Base-by-base conservation (phyloP, 306 rosid genomes). In the Casuarina equisetifolia region DNA sequence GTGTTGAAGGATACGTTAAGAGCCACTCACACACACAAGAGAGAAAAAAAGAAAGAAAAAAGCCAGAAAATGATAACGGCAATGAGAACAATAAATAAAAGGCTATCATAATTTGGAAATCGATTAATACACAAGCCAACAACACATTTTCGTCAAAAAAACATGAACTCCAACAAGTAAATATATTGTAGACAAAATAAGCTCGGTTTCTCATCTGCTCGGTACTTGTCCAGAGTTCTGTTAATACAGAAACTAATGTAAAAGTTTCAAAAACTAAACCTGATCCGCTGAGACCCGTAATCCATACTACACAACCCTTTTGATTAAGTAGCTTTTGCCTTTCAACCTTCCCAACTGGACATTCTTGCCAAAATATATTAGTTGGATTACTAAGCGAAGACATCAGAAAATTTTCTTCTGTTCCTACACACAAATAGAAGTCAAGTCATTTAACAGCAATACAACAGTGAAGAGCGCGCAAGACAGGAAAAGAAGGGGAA, bases 281-380 rank as follows among this genome's bases (percentile, higher is more conserved):
- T 88, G 97, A 93, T 82, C 96, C 97, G 13, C 96, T 91, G 86
- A 93, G 96, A 74, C 97, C 96, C 0, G 96, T 93, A 77, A 93
- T 91, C 97, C 97, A 93, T 52, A 93, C 89, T 59, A 91, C 92
- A 58, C 97, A 93, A 38, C 97, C 97, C 83, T 88, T 90, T 85
- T 93, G 97, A 77, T 90, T 86, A 67, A 93, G 94, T 79, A 93
- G 89, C 87, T 89, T 88, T 88, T 90, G 90, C 87, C 97, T 81
- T 44, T 93, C 96, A 74, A 64, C 83, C 87, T 84, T 89, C 71
- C 90, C 94, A 50, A 92, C 64, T 55, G 84, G 92, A 79, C 90
- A 90, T 55, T 92, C 92, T 79, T 89, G 94, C 97, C 97, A 92
- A 85, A 88, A 88, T 76, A 90, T 89, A 85, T 93, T 93, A 40